A percentile compares a stretch with the other conserved stretches of the same genome.
Conservation (phyloP, 116 monocot species). For the Dioscorea cayenensis region DNA sequence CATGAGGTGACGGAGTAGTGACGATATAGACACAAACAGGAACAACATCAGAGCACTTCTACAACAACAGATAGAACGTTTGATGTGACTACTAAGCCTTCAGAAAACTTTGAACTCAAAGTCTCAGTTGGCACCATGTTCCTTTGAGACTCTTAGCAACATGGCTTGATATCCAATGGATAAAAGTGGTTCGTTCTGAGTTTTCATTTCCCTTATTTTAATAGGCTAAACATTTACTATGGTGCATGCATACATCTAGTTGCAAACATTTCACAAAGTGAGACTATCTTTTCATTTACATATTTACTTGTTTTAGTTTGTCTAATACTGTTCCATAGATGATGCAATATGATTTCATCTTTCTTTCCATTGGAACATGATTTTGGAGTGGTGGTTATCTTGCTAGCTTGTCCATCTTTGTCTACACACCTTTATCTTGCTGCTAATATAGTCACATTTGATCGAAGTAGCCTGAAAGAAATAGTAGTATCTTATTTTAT, state of each 20-base stretch:
- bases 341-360: too few relatives aligned
- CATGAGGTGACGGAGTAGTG: conserved; percentile 8
- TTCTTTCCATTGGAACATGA: too few relatives aligned
- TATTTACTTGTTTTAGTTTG: too few relatives aligned
- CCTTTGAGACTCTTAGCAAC: conserved; percentile 70
- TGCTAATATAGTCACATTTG: too few relatives aligned
- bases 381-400: too few relatives aligned
- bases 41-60: conserved; percentile 11
- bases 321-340: too few relatives aligned
- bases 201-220: conserved; percentile 8
- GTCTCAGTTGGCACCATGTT: conserved; percentile 66
- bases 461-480: too few relatives aligned
- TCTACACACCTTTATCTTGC: too few relatives aligned
- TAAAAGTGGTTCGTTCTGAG: conserved; percentile 64
- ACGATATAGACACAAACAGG: conserved; percentile 18
- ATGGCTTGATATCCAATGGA: conserved; percentile 87
- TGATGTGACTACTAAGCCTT: conserved; percentile 6
- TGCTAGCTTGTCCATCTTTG: too few relatives aligned
- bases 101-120: conserved; percentile 16
- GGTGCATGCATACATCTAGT: neutral
- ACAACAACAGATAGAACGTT: neutral
- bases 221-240: neutral
- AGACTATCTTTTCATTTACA: too few relatives aligned
- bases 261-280: too few relatives aligned
- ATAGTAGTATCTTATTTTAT: too few relatives aligned